Evolutionary conservation across 2,329 filamentous ascomycete genomes (phyloP).

Genomic region (Xylariales sp.): DNA sequence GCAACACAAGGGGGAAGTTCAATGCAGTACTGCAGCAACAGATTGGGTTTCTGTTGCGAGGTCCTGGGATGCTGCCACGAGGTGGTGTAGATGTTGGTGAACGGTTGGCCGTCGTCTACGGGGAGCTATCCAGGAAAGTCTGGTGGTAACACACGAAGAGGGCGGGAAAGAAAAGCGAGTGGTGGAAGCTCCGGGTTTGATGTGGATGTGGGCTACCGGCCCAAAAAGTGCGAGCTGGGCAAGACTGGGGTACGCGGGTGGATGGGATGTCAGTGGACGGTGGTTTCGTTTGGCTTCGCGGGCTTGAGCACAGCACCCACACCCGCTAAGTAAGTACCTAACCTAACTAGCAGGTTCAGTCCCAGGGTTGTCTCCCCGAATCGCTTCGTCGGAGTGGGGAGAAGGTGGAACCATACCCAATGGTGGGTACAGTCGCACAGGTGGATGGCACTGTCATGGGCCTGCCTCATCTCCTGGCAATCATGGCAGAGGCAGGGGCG

Average conservation of each 20-base stretch:
- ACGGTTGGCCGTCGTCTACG: slow-evolving; percentile 1
- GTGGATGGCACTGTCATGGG: no score
- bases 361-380: no score
- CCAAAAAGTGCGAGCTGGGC: neutral
- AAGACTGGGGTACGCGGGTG: neutral
- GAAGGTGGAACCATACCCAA: no score
- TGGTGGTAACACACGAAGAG: slow-evolving; percentile 3
- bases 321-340: no score
- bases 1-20: neutral
- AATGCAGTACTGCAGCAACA: slow-evolving; percentile 1
- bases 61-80: slow-evolving; percentile 1
- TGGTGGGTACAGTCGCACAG: no score
- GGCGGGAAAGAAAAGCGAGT: slow-evolving; percentile 9
- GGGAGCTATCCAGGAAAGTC: slow-evolving; percentile 1
- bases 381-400: no score
- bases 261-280: neutral
- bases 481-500: no score
- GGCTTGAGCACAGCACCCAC: neutral
- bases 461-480: no score
- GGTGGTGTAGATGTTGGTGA: slow-evolving; percentile 9
- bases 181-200: slow-evolving; percentile 8
- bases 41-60: slow-evolving; percentile 1
- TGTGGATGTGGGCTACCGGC: neutral
- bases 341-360: no score
- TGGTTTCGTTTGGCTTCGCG: slow-evolving; percentile 6